Evolutionary conservation across 306 rosid species (phyloP).

Genomic region (Vigna angularis): DNA sequence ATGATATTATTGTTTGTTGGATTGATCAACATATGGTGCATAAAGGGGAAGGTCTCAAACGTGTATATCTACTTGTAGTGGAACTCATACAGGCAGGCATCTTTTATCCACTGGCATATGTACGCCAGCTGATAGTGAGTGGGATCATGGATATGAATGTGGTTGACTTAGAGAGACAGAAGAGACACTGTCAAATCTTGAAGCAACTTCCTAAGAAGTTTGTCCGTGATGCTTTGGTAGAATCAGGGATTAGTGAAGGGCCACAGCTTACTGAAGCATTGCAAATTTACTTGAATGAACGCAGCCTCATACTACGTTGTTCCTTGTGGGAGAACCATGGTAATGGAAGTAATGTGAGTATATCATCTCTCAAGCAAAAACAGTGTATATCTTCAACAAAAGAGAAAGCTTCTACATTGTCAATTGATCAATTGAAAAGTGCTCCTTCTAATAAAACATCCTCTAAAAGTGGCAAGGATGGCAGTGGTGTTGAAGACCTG

Average conservation of each 20-base stretch:
- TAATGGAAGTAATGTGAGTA: conserved; percentile 44
- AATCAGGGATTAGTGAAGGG: conserved; percentile 70
- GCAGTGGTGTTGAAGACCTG: conserved; percentile 68
- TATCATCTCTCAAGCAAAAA: conserved; percentile 55
- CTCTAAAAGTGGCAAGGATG: conserved; percentile 58
- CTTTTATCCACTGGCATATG: conserved; percentile 88
- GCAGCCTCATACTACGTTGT: conserved; percentile 72
- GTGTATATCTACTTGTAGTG: conserved; percentile 76
- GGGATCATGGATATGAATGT: conserved; percentile 76
- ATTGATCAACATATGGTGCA: conserved; percentile 92
- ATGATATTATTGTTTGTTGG: conserved; percentile 95
- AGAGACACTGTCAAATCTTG: conserved; percentile 74
- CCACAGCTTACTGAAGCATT: conserved; percentile 65
- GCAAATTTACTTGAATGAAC: conserved; percentile 75
- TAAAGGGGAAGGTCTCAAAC: conserved; percentile 82
- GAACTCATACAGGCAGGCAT: conserved; percentile 85
- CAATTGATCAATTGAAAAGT: conserved; percentile 50
- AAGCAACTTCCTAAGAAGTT: conserved; percentile 75
- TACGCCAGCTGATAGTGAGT: conserved; percentile 89
- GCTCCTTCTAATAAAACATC: conserved; percentile 44
- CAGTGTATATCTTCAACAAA: conserved; percentile 54
- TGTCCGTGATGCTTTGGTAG: conserved; percentile 69
- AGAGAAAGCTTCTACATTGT: conserved; percentile 56
- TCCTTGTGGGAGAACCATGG: conserved; percentile 50
- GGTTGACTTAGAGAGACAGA: conserved; percentile 65